phyloP scores from a whole-genome alignment of 768 basidiomycete genomes.

The Xerocomus spinulosus region DNA sequence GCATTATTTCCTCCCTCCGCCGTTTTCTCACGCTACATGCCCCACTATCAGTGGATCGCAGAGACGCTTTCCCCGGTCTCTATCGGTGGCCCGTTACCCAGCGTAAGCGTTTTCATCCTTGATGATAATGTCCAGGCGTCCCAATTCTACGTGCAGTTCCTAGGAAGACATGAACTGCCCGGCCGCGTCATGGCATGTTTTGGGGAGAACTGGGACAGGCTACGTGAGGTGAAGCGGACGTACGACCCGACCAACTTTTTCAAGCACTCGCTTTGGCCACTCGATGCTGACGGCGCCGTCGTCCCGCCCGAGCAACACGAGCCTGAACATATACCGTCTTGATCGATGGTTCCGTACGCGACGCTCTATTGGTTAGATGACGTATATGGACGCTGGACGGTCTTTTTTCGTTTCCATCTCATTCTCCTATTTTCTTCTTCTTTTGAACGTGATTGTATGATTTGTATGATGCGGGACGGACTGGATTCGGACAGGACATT shows the following conservation, averaged over 20 bases:
- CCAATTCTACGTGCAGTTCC: constrained; percentile 48
- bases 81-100: constrained; percentile 78
- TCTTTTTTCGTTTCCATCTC: background rate
- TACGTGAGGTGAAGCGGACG: constrained; percentile 63
- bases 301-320: constrained; percentile 62
- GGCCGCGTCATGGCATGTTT: constrained; percentile 61
- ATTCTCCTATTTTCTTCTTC: background rate
- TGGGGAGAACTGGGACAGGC: constrained; percentile 69
- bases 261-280: constrained; percentile 76
- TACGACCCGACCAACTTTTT: constrained; percentile 80
- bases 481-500: background rate
- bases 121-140: constrained; percentile 14
- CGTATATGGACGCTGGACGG: background rate
- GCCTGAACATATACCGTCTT: constrained; percentile 36
- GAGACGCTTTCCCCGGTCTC: constrained; percentile 67
- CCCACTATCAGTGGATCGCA: constrained; percentile 62
- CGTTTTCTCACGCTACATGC: constrained; percentile 10
- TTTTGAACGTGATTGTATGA: background rate
- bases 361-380: background rate
- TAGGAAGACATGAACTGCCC: constrained; percentile 65
- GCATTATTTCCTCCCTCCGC: background rate
- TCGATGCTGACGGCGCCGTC: constrained; percentile 50
- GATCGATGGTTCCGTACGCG: background rate
- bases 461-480: background rate
- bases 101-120: constrained; percentile 48